Evolutionary conservation across 2,329 filamentous ascomycete species (phyloP), one percentile per base, ranked within the genome.

Genomic region (Venturia nashicola): DNA sequence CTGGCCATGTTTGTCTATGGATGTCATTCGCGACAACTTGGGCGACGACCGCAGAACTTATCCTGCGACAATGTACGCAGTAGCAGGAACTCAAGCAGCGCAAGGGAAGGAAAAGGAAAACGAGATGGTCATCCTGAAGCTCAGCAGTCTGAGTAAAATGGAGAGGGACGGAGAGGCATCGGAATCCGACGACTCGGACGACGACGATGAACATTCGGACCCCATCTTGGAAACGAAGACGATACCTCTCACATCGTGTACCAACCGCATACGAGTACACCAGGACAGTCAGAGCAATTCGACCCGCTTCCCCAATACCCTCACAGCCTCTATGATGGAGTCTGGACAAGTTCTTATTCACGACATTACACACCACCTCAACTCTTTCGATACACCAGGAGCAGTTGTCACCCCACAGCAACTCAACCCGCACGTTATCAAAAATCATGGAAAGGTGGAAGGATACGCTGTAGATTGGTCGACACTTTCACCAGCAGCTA

Each of bases 401-500:
- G 88, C 86, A 51, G 80, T 86, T 68, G 84, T 97, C 68, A 86
- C 89, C 7, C 82, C 90, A 1, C 86, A 89, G 71, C 90, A 96
- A 73, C 93, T 91, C 75, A 95, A 95, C 78, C 91, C 94, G 42
- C 89, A 84, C 68, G 97, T 91, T 2, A 86, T 99, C 69, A 85
- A 89, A 69, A 91, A 93, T 69, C 94, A 99, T 83, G 93, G 92
- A 77, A 79, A 86, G 14, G 75, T 74, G 66, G 94, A 99, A 79
- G 94, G 94, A 60, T 99, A 97, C 74, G 94, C 91, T 0, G 77
- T 99, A n/a, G 94, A 97, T 77, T 99, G 94, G 94, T 96, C 92
- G 34, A 89, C 91, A 1, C 75, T 90, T 11, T 82, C 90, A 57
- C 85, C 91, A 0, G 83, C 86, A 59, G 92, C 92, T 65, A 94